Evolutionary conservation across 1,139 yeast species (phyloP).

Genomic region (Suhomyces anneliseae): DNA sequence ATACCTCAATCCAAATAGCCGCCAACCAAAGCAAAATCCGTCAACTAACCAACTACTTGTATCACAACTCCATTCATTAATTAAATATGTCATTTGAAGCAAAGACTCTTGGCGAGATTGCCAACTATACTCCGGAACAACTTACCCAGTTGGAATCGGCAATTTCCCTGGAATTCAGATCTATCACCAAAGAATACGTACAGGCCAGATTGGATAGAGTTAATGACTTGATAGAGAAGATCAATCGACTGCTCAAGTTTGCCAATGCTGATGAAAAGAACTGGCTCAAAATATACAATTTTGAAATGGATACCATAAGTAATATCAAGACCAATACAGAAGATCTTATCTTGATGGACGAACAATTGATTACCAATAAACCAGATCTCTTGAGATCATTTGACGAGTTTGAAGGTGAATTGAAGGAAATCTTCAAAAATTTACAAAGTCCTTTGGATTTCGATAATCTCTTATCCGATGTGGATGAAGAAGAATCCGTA

Average conservation of each 20-base stretch:
- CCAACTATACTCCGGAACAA: slow-evolving; percentile 29
- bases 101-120: slow-evolving; percentile 9
- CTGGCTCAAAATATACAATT: slow-evolving; percentile 36
- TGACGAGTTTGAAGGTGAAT: slow-evolving; percentile 33
- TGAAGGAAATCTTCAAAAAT: slow-evolving; percentile 27
- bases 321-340: slow-evolving; percentile 37
- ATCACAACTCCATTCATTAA: neutral
- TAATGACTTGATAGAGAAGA: slow-evolving; percentile 27
- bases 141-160: slow-evolving; percentile 29
- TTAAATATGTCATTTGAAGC: neutral
- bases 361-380: slow-evolving; percentile 17
- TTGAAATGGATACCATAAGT: slow-evolving; percentile 37
- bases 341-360: slow-evolving; percentile 23
- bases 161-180: slow-evolving; percentile 33
- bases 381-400: slow-evolving; percentile 22
- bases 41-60: neutral
- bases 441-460: slow-evolving; percentile 37
- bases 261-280: slow-evolving; percentile 31
- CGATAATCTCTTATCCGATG: slow-evolving; percentile 25
- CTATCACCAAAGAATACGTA: slow-evolving; percentile 31
- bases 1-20: too few species aligned
- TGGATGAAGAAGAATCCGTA: slow-evolving; percentile 1
- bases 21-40: too few species aligned
- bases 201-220: slow-evolving; percentile 34
- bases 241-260: slow-evolving; percentile 29